phyloP scores from a whole-genome alignment of 345 rosid genomes.

The Pelargonium nanum region DNA sequence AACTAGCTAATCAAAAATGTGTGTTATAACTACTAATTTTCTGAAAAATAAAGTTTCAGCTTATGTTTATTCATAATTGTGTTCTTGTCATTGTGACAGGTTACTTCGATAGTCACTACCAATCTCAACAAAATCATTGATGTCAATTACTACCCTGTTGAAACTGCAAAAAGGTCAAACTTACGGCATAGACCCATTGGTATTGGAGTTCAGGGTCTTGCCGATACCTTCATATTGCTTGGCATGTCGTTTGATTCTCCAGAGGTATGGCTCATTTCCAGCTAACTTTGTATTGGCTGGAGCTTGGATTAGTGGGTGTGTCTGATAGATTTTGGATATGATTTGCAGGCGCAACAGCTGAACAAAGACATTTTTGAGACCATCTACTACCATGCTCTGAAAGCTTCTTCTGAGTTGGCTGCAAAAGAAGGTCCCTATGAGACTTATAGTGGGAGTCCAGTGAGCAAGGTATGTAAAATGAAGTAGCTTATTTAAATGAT shows the following conservation, averaged over 20 bases:
- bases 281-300: not conserved
- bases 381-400: slow-evolving; percentile 73
- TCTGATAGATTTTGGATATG: not conserved
- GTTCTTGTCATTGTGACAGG: slow-evolving; percentile 23
- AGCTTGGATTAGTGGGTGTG: not conserved
- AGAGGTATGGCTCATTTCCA: slow-evolving; percentile 63
- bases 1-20: too few relatives aligned
- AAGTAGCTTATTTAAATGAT: not conserved
- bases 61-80: too few relatives aligned
- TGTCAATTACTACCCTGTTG: slow-evolving; percentile 88
- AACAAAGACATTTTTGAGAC: slow-evolving; percentile 90
- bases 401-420: slow-evolving; percentile 65
- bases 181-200: slow-evolving; percentile 83
- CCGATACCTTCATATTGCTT: slow-evolving; percentile 78
- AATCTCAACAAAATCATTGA: slow-evolving; percentile 83
- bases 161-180: slow-evolving; percentile 75
- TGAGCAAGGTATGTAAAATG: slow-evolving; percentile 64
- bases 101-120: slow-evolving; percentile 47
- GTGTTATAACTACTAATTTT: too few relatives aligned
- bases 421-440: slow-evolving; percentile 63
- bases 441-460: slow-evolving; percentile 75
- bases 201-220: slow-evolving; percentile 94
- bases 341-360: slow-evolving; percentile 66
- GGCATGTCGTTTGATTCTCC: slow-evolving; percentile 87
- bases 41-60: too few relatives aligned